phyloP scores from a whole-genome alignment of 176 grass and related monocot genomes.

The Paspalum notatum region DNA sequence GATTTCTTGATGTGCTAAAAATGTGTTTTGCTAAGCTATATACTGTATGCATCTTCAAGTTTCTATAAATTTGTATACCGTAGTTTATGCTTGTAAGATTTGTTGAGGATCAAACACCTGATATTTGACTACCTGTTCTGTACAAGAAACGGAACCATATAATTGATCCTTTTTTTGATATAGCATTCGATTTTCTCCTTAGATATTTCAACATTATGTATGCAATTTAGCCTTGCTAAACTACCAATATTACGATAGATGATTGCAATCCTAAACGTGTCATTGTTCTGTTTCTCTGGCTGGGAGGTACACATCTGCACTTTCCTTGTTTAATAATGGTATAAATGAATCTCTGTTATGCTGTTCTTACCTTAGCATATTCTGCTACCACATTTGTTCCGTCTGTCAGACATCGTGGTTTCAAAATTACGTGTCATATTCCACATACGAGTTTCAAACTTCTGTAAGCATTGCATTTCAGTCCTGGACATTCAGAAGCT shows the following conservation, averaged over 20 bases:
- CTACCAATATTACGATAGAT: not conserved
- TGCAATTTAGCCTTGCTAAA: constrained; percentile 15
- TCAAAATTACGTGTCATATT: constrained; percentile 19
- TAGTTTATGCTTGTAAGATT: not conserved
- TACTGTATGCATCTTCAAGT: not conserved
- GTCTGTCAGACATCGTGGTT: not conserved
- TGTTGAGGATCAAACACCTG: not conserved
- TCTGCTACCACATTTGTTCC: not conserved
- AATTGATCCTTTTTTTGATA: not conserved
- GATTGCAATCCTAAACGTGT: not conserved
- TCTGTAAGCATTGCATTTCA: constrained; percentile 31
- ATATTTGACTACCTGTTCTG: not conserved
- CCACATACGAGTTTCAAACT: not conserved
- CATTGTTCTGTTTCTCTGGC: constrained; percentile 17
- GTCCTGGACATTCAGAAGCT: constrained; percentile 60
- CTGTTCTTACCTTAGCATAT: constrained; percentile 15
- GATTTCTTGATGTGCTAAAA: constrained; percentile 15
- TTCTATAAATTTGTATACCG: not conserved
- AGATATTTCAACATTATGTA: not conserved
- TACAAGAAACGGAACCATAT: not conserved
- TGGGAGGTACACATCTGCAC: not conserved
- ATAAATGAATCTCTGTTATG: not conserved
- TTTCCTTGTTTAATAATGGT: not conserved
- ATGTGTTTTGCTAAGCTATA: constrained; percentile 17
- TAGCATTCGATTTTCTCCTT: constrained; percentile 1